Conservation (phyloP, 1,284 basidiomycete species). For the Cerioporus squamosus region DNA sequence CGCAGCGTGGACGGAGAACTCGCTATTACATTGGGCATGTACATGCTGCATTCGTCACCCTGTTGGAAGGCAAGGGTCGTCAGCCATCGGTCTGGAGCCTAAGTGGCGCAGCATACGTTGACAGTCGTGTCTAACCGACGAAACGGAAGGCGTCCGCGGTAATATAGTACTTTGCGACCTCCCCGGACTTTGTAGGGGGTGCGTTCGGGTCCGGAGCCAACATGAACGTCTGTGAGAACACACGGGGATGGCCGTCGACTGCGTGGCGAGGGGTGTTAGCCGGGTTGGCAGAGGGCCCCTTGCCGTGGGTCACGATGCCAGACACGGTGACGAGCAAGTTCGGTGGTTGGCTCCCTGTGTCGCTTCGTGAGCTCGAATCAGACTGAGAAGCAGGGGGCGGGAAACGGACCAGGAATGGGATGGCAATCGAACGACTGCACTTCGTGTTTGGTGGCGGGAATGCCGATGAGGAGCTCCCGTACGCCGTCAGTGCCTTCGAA, state of each 20-base stretch:
- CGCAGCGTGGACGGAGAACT: not conserved
- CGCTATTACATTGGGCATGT: not conserved
- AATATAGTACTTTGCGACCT: constrained; percentile 80
- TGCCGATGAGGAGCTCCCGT: constrained; percentile 63
- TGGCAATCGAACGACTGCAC: constrained; percentile 88
- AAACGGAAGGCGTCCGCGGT: constrained; percentile 77
- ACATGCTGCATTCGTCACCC: constrained; percentile 1
- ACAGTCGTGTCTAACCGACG: constrained; percentile 54
- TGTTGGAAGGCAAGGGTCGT: not conserved
- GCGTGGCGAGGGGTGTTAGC: constrained; percentile 52
- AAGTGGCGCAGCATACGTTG: not conserved
- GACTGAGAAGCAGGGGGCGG: constrained; percentile 8
- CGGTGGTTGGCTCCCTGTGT: constrained; percentile 70
- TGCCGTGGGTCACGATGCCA: constrained; percentile 78
- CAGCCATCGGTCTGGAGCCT: not conserved
- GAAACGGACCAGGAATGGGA: constrained; percentile 73
- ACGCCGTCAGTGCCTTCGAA: constrained; percentile 73
- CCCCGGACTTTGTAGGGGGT: constrained; percentile 63
- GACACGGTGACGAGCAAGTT: constrained; percentile 80
- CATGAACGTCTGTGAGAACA: constrained; percentile 87
- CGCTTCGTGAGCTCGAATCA: not conserved
- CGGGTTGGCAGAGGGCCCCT: constrained; percentile 59
- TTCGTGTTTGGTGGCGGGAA: constrained; percentile 80
- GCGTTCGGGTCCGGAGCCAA: constrained; percentile 75
- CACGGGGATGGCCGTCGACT: constrained; percentile 77